Base-by-base conservation (phyloP, 257 asterid species). In the Scutellaria minor region DNA sequence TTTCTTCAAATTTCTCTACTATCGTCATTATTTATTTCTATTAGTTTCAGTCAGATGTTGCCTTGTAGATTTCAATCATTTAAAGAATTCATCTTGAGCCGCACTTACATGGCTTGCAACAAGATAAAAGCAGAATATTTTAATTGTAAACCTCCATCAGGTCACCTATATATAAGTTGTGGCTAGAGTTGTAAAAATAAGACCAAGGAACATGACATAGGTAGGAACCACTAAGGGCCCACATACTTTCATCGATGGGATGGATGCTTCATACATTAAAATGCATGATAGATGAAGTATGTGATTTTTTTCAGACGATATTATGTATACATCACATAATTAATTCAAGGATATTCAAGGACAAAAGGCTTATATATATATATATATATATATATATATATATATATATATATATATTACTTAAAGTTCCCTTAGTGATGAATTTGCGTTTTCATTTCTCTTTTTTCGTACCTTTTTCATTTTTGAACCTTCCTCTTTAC, bases 261-360 rank as follows among this genome's bases (percentile, higher is more conserved):
- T 18, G 11, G 47, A 24, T 15, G 66, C 27, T 12, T 41, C 5
- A 52, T 2, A 31, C 31, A 52, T 52, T 15, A 52, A 15, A 31
- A 31, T 31, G 37, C 37, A 31, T 31, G 37, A 15, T 18, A 6
- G 27, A 52, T 52, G 58, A 52, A 52, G 58, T 31, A 18, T 52
- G 58, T 15, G 35, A 20, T 52, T 31, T 31, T 31, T 4, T 31
- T 53, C 7, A 18, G 18, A 18, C 31, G 18, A 18, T 53, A 18
- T 6, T 53, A 7, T 58, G 59, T n/a, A 37, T 24, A 57, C 37
- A 55, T 52, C 46, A 57, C 51, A 9, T 57, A 39, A 10, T 56
- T 69, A 54, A 47, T n/a, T 18, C 15, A 42, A 12, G 47, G 42
- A 57, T 44, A 70, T 57, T 44, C 59, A 66, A 47, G 46, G 45